Percentiles rank a stretch among this genome's conserved stretches.
These are phyloP conservation scores for Neopestalotiopsis sp. DNA, from an alignment of 2,329 filamentous ascomycete species.

Conservation along the genomic window DNA sequence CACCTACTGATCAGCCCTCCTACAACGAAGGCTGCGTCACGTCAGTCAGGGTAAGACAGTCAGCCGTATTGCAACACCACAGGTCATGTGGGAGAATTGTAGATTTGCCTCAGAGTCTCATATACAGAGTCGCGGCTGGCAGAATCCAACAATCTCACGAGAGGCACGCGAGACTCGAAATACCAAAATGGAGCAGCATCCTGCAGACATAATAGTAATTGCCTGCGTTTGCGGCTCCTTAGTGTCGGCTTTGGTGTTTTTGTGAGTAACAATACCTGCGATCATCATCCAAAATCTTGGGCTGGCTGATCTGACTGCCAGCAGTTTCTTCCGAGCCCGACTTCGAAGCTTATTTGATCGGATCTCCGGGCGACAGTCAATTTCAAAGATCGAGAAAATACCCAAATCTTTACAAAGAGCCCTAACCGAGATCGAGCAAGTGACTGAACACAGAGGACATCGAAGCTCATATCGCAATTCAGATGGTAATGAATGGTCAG, in stretches of 20 bases:
- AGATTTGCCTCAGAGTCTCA: not conserved
- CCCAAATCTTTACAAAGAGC: conserved; percentile 26
- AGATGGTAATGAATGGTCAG: conserved; percentile 28
- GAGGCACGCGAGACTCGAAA: not conserved
- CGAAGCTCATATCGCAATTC: conserved; percentile 22
- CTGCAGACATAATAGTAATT: conserved; percentile 23
- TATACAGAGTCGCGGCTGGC: not conserved
- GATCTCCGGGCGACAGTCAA: not conserved
- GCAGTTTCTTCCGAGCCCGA: conserved; percentile 11
- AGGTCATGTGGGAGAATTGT: not conserved
- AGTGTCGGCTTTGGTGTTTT: conserved; percentile 14
- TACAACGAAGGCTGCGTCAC: not conserved
- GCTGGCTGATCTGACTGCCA: not conserved
- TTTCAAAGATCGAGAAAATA: not conserved
- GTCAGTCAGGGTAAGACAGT: not conserved
- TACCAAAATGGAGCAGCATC: conserved; percentile 23
- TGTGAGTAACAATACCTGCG: conserved; percentile 23
- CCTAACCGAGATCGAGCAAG: conserved; percentile 24
- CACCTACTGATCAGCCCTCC: not conserved
- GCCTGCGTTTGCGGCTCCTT: conserved; percentile 19
- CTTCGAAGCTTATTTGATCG: conserved; percentile 4
- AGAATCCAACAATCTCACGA: not conserved
- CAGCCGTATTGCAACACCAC: not conserved
- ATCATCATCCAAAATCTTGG: not conserved
- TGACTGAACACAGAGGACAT: conserved; percentile 24